Evolutionary conservation across 1,284 basidiomycete genomes (phyloP).

Genomic region (Pholiota adiposa): DNA sequence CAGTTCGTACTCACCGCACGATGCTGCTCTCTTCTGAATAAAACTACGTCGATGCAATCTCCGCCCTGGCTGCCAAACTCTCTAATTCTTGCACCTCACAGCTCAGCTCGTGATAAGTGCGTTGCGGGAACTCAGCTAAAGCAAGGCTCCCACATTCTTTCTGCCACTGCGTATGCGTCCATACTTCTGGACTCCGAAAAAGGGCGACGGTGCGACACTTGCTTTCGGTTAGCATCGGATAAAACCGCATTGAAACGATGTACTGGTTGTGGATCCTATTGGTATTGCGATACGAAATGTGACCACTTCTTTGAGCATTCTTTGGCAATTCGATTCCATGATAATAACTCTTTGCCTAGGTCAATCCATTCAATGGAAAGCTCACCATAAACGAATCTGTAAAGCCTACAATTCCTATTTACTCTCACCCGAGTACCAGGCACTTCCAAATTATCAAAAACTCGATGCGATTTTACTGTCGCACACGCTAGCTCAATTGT

Average conservation of each 20-base stretch:
- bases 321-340: conserved; percentile 10
- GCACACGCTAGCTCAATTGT: conserved; percentile 55
- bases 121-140: conserved; percentile 41
- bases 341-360: conserved; percentile 43
- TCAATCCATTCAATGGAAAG: conserved; percentile 67
- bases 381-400: conserved; percentile 68
- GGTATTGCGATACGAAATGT: conserved; percentile 69
- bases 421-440: conserved; percentile 49
- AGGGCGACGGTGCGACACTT: conserved; percentile 66
- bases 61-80: neutral
- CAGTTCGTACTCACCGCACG: too few relatives aligned
- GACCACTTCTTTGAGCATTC: conserved; percentile 24
- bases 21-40: too few relatives aligned
- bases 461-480: conserved; percentile 67
- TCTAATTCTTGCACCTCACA: conserved; percentile 44
- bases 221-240: conserved; percentile 41
- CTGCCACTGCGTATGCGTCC: conserved; percentile 46
- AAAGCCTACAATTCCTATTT: conserved; percentile 52
- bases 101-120: conserved; percentile 53
- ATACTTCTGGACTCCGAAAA: conserved; percentile 61
- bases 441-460: conserved; percentile 53
- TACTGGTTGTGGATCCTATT: conserved; percentile 67
- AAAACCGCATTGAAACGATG: conserved; percentile 48
- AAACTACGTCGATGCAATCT: neutral
- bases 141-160: conserved; percentile 52